These are phyloP conservation scores for Luffa aegyptiaca DNA, from an alignment of 306 rosid species.

Conservation along the genomic window DNA sequence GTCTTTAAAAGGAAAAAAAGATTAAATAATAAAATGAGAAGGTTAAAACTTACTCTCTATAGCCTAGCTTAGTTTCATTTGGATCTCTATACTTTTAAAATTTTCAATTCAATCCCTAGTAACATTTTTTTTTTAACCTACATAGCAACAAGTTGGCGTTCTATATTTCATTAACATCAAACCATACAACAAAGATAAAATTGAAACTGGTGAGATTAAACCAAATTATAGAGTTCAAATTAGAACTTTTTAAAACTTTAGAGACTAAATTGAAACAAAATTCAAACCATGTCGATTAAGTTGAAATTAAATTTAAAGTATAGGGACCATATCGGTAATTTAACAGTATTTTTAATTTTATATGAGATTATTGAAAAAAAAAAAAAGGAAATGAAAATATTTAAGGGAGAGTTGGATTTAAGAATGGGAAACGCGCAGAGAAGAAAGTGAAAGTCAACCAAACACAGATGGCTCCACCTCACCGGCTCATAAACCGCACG, in stretches of 20 bases:
- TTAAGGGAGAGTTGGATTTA: slow-evolving; percentile 1
- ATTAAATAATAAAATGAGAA: no score
- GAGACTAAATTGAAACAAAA: neutral
- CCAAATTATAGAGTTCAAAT: neutral
- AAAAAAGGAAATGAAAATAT: neutral
- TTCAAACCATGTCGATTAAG: neutral
- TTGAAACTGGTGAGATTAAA: no score
- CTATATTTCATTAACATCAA: no score
- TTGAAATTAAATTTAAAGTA: neutral
- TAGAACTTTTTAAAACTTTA: neutral
- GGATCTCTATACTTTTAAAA: no score
- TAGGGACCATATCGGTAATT: neutral
- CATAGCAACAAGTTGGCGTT: no score
- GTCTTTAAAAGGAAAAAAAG: no score
- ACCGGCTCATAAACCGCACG: neutral
- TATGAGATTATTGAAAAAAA: neutral
- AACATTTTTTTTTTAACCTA: no score
- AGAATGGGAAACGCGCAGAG: neutral
- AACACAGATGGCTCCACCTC: slow-evolving; percentile 2
- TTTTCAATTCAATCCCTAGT: no score
- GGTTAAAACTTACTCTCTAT: no score
- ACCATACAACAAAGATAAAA: no score
- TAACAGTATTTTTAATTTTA: neutral
- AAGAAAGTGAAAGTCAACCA: slow-evolving; percentile 5
- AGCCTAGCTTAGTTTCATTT: no score